Percentiles rank a stretch among this genome's conserved stretches.
phyloP scores from a whole-genome alignment of 345 rosid species.

The Rubroshorea leprosula region DNA sequence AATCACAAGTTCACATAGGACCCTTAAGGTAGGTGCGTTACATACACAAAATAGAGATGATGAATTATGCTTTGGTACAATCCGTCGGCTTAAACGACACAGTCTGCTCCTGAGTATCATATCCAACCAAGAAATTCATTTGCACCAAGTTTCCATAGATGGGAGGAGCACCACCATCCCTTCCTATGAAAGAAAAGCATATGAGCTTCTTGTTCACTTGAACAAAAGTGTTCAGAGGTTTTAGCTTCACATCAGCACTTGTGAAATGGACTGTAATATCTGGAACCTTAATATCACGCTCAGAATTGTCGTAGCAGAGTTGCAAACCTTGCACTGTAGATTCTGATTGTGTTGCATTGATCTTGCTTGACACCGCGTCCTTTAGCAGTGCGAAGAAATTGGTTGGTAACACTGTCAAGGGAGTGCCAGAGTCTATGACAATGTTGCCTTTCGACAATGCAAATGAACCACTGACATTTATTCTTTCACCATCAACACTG shows the following conservation, averaged over 20 bases:
- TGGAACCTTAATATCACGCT: background rate
- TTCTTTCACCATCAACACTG: conserved; percentile 32
- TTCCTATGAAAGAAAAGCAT: background rate
- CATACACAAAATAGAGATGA: no score
- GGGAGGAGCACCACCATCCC: background rate
- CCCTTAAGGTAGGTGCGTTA: no score
- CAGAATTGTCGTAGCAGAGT: background rate
- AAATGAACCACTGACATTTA: conserved; percentile 22
- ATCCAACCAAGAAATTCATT: background rate
- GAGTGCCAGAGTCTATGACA: conserved; percentile 58
- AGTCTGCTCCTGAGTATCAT: background rate
- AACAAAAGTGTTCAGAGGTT: background rate
- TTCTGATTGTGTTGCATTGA: background rate
- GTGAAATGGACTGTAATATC: background rate
- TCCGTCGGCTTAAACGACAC: background rate
- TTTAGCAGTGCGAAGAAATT: background rate
- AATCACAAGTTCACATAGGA: no score
- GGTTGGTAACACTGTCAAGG: conserved; percentile 37
- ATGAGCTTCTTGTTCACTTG: background rate
- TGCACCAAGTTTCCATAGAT: background rate
- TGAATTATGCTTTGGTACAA: no score
- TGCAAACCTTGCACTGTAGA: background rate
- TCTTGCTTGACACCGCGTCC: background rate
- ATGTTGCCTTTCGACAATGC: conserved; percentile 35
- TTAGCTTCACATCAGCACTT: background rate